Evolutionary conservation across 371 early-diverging fungal genomes (phyloP), one percentile per base, ranked within the genome.

Genomic region (Funneliformis caledonium): DNA sequence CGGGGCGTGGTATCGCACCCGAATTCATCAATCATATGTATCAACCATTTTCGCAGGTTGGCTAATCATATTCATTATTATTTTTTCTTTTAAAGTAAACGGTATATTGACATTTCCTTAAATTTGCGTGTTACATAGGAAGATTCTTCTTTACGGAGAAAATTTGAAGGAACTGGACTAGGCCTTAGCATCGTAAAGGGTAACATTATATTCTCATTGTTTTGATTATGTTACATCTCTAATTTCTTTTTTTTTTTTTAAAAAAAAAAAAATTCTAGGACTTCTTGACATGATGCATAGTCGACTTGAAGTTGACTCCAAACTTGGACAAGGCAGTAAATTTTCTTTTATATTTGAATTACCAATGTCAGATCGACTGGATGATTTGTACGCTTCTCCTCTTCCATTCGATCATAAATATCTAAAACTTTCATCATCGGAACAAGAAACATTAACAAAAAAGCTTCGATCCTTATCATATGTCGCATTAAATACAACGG

Each of bases 151-250:
- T 47, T 70, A n/a, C 37, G 22, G 16, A 43, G 70, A 47, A 70
- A 70, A 47, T 70, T 70, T 47, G 70, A 70, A 45, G 70, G 70
- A 70, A 70, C 70, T 16, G 70, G 70, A 26, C 11, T 70, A 12
- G 70, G 70, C 22, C 70, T 70, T 70, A 70, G 70, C 22, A 70
- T 70, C 5, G 70, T 70, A n/a, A 70, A 70, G 22, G 45, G 70
- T 70, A 42, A 65, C 33, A 12, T 14, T 22, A 11, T 0, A 22
- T 37, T 1, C 33, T 33, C 12, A 65, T 12, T 69, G 19, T 19
- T n/a, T 16, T 19, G 56, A 19, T 19, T 56, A 16, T 56, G 19
- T 16, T 68, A 42, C 31, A 37, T 16, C 6, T 65, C 16, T 65
- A 65, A 67, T 42, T 26, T 26, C 26, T 26, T 26, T 26, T 26